Base-by-base conservation (phyloP, 2,329 filamentous ascomycete species). In the Xenosphaeropsis pyriputrescens region DNA sequence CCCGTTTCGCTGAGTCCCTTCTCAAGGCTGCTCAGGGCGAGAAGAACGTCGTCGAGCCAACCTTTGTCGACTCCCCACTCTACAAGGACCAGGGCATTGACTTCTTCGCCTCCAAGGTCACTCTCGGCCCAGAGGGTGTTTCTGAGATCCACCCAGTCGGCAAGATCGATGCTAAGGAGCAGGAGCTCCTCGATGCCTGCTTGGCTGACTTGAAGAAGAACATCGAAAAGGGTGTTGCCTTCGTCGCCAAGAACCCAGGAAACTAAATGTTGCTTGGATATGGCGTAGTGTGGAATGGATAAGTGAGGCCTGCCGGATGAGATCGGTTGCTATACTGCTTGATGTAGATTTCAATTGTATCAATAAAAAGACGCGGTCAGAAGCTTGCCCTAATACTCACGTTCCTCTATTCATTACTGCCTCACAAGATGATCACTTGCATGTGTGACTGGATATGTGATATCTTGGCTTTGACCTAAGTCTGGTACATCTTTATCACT, bases 81-180 rank as follows among this genome's bases (percentile, higher is more conserved):
- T 96, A 85, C 84, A 95, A 95, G 81, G 86, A 95, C 70, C 82
- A 93, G 71, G 91, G 89, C 57, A 75, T 93, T 56, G 83, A 93
- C 43, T 98, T 93, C 83, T 98, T 98, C 70, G 81, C 85, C 59
- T 88, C 82, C 67, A 80, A 77, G 64, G 84, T 98, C 58, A 85
- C 94, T 72, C 84, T 98, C 57, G 91, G 91, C 68, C 86, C 88
- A 61, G 81, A 89, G 62, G 91, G 91, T 70, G 89, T 93, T 49
- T 79, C 91, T 75, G 82, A 93, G 76, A 89, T 96, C 62, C 72
- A 81, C 61, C 78, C 82, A 53, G 67, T 98, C 53, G 91, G 91
- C 64, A 71, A 83, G 64, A 58, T 96, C 58, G 84, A 85, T 57
- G 75, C 77, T 54, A 68, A 77, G 62, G 91, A 98, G 80, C 68